phyloP scores from a whole-genome alignment of 1,284 basidiomycete species.

The Irpex lacteus region DNA sequence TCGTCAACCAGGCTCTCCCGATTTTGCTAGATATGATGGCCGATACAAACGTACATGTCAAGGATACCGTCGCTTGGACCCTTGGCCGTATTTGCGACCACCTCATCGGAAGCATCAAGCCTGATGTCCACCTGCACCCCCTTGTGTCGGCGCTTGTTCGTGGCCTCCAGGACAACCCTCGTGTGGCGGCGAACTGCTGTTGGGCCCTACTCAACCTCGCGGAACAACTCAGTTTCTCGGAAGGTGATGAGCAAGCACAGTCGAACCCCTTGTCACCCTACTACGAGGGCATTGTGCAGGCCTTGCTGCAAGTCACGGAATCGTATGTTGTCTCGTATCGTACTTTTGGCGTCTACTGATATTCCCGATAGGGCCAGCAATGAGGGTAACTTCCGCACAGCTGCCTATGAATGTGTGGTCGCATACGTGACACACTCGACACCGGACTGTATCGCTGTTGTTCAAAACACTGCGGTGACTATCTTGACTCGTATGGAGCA shows the following conservation, averaged over 20 bases:
- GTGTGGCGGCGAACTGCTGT: constrained; percentile 93
- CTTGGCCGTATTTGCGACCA: constrained; percentile 94
- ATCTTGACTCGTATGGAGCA: constrained; percentile 90
- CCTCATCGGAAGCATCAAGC: constrained; percentile 84
- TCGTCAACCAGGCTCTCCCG: constrained; percentile 93
- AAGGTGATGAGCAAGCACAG: constrained; percentile 53
- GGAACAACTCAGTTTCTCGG: constrained; percentile 71
- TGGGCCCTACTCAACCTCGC: constrained; percentile 97
- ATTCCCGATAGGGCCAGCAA: constrained; percentile 65
- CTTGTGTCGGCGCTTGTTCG: constrained; percentile 83
- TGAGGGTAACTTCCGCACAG: constrained; percentile 91
- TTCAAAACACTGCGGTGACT: constrained; percentile 81
- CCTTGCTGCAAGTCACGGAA: constrained; percentile 83
- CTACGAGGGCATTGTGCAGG: constrained; percentile 84
- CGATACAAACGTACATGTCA: constrained; percentile 84
- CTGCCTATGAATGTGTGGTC: constrained; percentile 95
- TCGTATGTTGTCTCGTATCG: constrained; percentile 47
- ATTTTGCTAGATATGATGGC: constrained; percentile 96
- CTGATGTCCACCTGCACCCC: constrained; percentile 84
- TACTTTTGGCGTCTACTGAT: constrained; percentile 14
- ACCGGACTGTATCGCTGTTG: constrained; percentile 77
- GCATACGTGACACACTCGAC: constrained; percentile 84
- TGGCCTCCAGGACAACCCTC: constrained; percentile 79
- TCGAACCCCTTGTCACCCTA: constrained; percentile 80
- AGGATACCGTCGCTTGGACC: constrained; percentile 98